Conservation (phyloP, 2,329 filamentous ascomycete genomes). For the Mycosphaerelloides madeirae region DNA sequence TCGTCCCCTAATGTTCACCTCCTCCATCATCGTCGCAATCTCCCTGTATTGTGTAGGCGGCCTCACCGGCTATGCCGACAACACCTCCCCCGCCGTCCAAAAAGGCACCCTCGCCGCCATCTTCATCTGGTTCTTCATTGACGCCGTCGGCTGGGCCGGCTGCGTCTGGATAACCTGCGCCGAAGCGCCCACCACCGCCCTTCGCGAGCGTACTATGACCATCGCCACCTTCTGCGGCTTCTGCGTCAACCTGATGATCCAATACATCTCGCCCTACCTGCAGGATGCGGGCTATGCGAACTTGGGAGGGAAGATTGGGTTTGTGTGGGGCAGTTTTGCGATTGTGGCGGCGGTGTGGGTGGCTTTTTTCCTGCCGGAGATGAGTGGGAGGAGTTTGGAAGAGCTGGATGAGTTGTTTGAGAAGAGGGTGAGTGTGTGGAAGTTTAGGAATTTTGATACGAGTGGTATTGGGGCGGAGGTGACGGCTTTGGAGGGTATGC, state of each 20-base stretch:
- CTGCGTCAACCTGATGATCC: slow-evolving; percentile 12
- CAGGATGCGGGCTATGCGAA: slow-evolving; percentile 11
- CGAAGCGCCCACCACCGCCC: slow-evolving; percentile 7
- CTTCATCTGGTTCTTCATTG: slow-evolving; percentile 7
- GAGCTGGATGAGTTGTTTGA: slow-evolving; percentile 13
- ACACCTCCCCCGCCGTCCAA: slow-evolving; percentile 1
- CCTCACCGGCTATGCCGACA: slow-evolving; percentile 8
- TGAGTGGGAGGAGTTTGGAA: slow-evolving; percentile 10
- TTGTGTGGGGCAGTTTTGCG: slow-evolving; percentile 11
- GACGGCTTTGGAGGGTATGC: slow-evolving; percentile 6
- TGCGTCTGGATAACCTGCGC: slow-evolving; percentile 14
- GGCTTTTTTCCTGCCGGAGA: slow-evolving; percentile 9
- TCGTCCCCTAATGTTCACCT: slow-evolving; percentile 10
- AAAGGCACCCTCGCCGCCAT: slow-evolving; percentile 9
- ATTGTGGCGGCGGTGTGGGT: slow-evolving; percentile 7
- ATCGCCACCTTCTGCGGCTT: slow-evolving; percentile 10
- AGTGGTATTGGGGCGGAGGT: slow-evolving; percentile 12
- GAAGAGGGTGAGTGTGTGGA: slow-evolving; percentile 11
- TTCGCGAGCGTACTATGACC: slow-evolving; percentile 10
- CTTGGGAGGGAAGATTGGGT: slow-evolving; percentile 10
- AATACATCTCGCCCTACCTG: slow-evolving; percentile 11
- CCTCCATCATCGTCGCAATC: slow-evolving; percentile 4
- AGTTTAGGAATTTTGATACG: slow-evolving; percentile 10
- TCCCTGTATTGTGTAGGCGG: slow-evolving; percentile 5
- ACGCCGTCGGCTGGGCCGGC: slow-evolving; percentile 1